Conservation (phyloP, 2,329 filamentous ascomycete genomes). For the Talaromyces sp. region DNA sequence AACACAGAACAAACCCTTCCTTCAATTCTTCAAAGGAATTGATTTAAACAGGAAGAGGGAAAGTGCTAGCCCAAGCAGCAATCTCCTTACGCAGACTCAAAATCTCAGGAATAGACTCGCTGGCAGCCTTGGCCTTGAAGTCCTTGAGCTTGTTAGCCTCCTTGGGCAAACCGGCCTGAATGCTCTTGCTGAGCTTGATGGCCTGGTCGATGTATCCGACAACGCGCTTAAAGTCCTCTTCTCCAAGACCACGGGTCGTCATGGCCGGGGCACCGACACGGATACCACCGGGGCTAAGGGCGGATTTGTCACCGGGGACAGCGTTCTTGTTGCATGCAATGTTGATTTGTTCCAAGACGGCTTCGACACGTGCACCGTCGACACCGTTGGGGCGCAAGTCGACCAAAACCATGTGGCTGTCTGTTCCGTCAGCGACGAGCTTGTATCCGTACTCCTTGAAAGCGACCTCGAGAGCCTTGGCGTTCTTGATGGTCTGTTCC, state of each 20-base stretch:
- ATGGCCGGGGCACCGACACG: constrained; percentile 97
- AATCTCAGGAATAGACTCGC: constrained; percentile 77
- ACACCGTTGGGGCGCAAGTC: constrained; percentile 87
- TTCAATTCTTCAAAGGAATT: neutral
- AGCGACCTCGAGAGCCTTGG: constrained; percentile 79
- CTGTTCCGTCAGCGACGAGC: constrained; percentile 89
- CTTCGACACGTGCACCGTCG: constrained; percentile 90
- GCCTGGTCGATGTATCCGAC: constrained; percentile 83
- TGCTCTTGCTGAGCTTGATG: constrained; percentile 86
- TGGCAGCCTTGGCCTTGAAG: constrained; percentile 89
- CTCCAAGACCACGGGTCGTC: constrained; percentile 91
- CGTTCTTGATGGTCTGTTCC: constrained; percentile 82
- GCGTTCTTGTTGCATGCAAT: constrained; percentile 99
- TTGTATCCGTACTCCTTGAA: constrained; percentile 71
- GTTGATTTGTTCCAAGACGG: constrained; percentile 95
- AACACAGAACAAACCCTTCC: neutral
- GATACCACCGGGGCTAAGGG: constrained; percentile 89
- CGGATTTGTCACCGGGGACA: constrained; percentile 95
- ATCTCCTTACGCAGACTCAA: constrained; percentile 86
- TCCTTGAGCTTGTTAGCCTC: constrained; percentile 99
- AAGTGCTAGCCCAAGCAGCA: constrained; percentile 77
- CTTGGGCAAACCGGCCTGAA: constrained; percentile 84
- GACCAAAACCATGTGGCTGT: constrained; percentile 92
- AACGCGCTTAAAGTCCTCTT: constrained; percentile 88
- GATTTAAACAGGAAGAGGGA: constrained; percentile 74